Conservation (phyloP, 805 yeast species). For the Zygotorulaspora sp. region DNA sequence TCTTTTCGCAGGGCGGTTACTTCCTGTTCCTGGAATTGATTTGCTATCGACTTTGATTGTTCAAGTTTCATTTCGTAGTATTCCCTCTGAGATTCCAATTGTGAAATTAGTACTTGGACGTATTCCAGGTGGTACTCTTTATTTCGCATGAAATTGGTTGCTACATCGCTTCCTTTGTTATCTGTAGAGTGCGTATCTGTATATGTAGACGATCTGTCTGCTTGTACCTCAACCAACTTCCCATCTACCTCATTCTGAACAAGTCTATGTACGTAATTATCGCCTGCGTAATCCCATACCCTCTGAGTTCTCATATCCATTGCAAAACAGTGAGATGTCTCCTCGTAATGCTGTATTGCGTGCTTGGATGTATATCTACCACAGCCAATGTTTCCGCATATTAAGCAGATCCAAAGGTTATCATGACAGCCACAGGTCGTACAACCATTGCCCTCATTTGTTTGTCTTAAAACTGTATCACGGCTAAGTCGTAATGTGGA, state of each 20-base stretch:
- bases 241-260: constrained; percentile 86
- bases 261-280: constrained; percentile 80
- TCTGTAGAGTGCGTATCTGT: constrained; percentile 13
- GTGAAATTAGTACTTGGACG: constrained; percentile 70
- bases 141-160: constrained; percentile 36
- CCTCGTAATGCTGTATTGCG: constrained; percentile 74
- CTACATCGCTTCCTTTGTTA: constrained; percentile 16
- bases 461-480: constrained; percentile 29
- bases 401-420: constrained; percentile 81
- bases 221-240: constrained; percentile 72
- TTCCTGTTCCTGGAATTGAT: constrained; percentile 15
- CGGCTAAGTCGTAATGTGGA: constrained; percentile 42
- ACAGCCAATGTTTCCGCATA: constrained; percentile 92
- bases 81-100: constrained; percentile 80
- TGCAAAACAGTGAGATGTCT: constrained; percentile 81
- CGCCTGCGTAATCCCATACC: constrained; percentile 94
- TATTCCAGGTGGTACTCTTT: constrained; percentile 72
- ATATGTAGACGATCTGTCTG: constrained; percentile 17
- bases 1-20: constrained; percentile 17
- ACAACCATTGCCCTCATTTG: constrained; percentile 39
- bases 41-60: constrained; percentile 22
- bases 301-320: constrained; percentile 82
- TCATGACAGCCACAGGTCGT: constrained; percentile 51
- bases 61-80: constrained; percentile 59
- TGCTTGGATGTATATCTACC: constrained; percentile 83